Percentiles rank a stretch among this genome's conserved stretches.
Evolutionary conservation across 345 rosid genomes (phyloP).

Genomic region (Brassica incana): DNA sequence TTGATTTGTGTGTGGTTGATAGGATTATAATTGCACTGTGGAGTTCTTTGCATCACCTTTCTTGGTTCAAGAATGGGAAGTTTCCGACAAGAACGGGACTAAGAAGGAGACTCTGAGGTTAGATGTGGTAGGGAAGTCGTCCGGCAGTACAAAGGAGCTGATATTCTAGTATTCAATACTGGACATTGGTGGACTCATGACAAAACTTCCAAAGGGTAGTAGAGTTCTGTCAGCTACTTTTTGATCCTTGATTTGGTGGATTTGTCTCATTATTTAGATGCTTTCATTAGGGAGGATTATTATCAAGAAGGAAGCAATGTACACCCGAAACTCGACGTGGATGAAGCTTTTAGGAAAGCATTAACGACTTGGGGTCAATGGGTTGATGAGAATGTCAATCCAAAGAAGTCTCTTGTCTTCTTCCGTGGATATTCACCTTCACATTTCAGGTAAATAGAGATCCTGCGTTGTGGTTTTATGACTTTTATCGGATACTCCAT

Average conservation of each 20-base stretch:
- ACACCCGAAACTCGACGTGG: constrained; percentile 68
- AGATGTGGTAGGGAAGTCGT: constrained; percentile 77
- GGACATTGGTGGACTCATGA: constrained; percentile 99
- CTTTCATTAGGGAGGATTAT: constrained; percentile 69
- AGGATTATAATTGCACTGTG: constrained; percentile 76
- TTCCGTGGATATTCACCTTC: constrained; percentile 91
- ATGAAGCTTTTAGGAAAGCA: constrained; percentile 88
- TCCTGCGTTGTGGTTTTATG: not conserved
- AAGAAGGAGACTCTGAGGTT: constrained; percentile 87
- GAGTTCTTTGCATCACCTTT: constrained; percentile 93
- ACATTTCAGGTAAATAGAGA: constrained; percentile 77
- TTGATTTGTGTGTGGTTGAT: not conserved
- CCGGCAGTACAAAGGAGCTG: constrained; percentile 69
- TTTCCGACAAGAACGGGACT: constrained; percentile 50
- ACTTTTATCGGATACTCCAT: not conserved
- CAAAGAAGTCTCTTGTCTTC: constrained; percentile 63
- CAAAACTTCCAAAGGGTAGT: constrained; percentile 90
- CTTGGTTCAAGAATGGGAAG: constrained; percentile 93
- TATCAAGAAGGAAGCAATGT: constrained; percentile 93
- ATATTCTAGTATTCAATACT: constrained; percentile 80
- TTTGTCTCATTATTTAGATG: constrained; percentile 11
- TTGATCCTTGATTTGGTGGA: not conserved
- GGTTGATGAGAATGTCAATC: constrained; percentile 80
- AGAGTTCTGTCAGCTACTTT: not conserved
- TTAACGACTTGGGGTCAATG: constrained; percentile 89